phyloP scores from a whole-genome alignment of 1,139 yeast genomes.

The Taphrina pruni region DNA sequence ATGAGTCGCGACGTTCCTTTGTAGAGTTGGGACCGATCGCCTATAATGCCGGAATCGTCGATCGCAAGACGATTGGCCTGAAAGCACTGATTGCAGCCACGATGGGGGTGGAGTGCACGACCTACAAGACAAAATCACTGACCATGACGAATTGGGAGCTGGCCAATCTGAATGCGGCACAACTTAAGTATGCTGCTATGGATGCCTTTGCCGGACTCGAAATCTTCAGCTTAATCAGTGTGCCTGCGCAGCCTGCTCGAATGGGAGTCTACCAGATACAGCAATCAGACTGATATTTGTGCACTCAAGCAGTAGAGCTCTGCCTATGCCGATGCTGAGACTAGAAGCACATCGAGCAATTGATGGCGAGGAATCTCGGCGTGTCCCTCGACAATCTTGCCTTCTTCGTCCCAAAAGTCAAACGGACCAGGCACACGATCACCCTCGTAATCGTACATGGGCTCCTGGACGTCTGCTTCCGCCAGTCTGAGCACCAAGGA shows the following conservation, averaged over 20 bases:
- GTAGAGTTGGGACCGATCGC: conserved; percentile 25
- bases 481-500: conserved; percentile 21
- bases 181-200: conserved; percentile 33
- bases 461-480: conserved; percentile 20
- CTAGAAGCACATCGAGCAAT: conserved; percentile 23
- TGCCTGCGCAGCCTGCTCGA: not conserved
- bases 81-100: conserved; percentile 29
- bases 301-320: not conserved
- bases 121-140: conserved; percentile 26
- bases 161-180: conserved; percentile 2
- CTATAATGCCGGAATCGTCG: not conserved
- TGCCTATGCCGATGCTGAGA: not conserved
- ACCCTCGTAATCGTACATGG: conserved; percentile 36
- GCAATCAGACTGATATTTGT: not conserved
- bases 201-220: conserved; percentile 30
- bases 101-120: conserved; percentile 17
- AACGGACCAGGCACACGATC: conserved; percentile 33
- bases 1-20: not conserved
- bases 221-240: not conserved
- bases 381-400: conserved; percentile 17
- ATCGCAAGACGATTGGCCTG: conserved; percentile 20
- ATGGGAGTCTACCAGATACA: not conserved
- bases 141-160: conserved; percentile 38
- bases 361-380: conserved; percentile 3
- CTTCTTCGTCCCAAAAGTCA: conserved; percentile 23